Evolutionary conservation across 805 yeast genomes (phyloP).

Genomic region (Komagataella phaffii): DNA sequence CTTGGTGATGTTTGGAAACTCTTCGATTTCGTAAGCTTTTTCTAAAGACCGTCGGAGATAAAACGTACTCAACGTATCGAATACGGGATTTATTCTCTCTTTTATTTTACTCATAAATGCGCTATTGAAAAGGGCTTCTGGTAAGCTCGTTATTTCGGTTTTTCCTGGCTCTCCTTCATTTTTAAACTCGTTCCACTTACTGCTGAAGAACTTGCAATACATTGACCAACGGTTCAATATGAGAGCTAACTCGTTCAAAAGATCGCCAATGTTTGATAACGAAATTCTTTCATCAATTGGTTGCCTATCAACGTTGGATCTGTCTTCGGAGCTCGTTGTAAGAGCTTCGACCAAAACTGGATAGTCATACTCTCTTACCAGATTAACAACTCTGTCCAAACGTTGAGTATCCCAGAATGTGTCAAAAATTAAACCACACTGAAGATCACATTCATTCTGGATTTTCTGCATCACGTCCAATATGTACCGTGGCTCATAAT

Average conservation of each 20-base stretch:
- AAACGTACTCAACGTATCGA: conserved; percentile 49
- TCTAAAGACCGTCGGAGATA: conserved; percentile 69
- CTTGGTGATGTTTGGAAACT: conserved; percentile 43
- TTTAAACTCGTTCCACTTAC: conserved; percentile 44
- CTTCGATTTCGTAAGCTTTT: conserved; percentile 71
- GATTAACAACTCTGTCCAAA: conserved; percentile 39
- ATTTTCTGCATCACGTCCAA: conserved; percentile 55
- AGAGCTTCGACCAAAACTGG: conserved; percentile 25
- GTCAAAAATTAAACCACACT: conserved; percentile 78
- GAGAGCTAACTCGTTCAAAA: conserved; percentile 57
- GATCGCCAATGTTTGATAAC: conserved; percentile 51
- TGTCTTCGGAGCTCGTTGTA: not conserved
- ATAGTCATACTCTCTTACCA: conserved; percentile 40
- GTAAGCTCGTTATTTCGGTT: conserved; percentile 15
- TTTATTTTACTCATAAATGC: conserved; percentile 43
- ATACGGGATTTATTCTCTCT: conserved; percentile 40
- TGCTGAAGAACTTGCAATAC: conserved; percentile 59
- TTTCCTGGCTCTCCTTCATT: conserved; percentile 6
- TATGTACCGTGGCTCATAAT: conserved; percentile 59
- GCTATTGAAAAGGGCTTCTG: conserved; percentile 39
- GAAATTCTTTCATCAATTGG: conserved; percentile 22
- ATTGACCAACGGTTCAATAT: conserved; percentile 80
- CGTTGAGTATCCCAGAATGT: conserved; percentile 68
- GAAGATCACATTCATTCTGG: conserved; percentile 86
- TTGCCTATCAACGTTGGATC: conserved; percentile 6